Evolutionary conservation across 169 alveolate species (phyloP).

Genomic region (Eimeria nieschulzi): DNA sequence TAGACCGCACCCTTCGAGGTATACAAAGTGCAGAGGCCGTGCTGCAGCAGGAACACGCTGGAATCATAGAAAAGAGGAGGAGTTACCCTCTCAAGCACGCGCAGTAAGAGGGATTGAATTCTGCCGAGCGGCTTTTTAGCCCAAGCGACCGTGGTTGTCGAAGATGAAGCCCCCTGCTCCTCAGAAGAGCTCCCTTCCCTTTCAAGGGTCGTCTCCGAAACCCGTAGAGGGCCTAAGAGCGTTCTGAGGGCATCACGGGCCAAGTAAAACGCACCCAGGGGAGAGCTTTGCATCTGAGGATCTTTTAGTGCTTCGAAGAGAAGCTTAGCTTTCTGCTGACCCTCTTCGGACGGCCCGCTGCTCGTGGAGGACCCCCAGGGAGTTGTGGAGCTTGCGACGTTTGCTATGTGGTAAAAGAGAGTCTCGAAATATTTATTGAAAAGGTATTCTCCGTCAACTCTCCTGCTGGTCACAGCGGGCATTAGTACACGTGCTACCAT

Average conservation of each 20-base stretch:
- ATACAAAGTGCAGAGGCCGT: conserved; percentile 21
- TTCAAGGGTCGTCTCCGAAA: background rate
- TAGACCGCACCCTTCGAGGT: conserved; percentile 1
- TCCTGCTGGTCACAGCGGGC: background rate
- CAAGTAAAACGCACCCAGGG: background rate
- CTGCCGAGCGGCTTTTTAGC: background rate
- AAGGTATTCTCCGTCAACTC: background rate
- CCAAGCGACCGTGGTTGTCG: no score
- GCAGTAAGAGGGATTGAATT: background rate
- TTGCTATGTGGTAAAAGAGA: background rate
- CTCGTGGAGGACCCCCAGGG: background rate
- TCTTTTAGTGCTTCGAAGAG: background rate
- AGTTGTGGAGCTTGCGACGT: background rate
- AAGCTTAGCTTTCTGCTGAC: background rate
- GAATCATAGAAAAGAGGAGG: background rate
- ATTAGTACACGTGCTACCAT: background rate
- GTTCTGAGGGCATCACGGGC: background rate
- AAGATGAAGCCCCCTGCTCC: background rate
- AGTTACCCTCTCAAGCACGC: background rate
- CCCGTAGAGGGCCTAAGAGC: background rate
- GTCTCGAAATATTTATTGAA: background rate
- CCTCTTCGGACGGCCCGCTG: background rate
- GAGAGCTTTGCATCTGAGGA: background rate
- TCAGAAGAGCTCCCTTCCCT: background rate
- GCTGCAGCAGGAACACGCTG: background rate